A percentile compares a stretch with the other conserved stretches of the same genome.
phyloP scores from a whole-genome alignment of 306 rosid genomes.

The Rosa rugosa region DNA sequence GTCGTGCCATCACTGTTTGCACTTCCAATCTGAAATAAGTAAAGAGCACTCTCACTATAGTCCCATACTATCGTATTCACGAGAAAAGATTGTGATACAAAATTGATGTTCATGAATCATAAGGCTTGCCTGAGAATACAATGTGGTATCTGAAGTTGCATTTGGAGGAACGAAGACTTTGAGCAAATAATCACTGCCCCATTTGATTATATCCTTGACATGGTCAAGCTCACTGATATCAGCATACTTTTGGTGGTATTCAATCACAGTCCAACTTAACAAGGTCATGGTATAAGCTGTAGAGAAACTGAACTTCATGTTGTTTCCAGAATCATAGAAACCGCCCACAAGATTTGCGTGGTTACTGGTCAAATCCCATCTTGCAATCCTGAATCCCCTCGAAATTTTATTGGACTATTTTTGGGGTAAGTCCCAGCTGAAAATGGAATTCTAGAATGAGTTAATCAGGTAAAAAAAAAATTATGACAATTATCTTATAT shows the following conservation, averaged over 20 bases:
- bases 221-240: slow-evolving; percentile 74
- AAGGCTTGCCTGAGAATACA: slow-evolving; percentile 69
- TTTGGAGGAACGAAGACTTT: slow-evolving; percentile 48
- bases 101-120: not conserved
- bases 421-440: slow-evolving; percentile 72
- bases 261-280: slow-evolving; percentile 80
- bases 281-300: slow-evolving; percentile 78
- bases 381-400: slow-evolving; percentile 67
- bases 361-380: slow-evolving; percentile 48
- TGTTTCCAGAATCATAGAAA: slow-evolving; percentile 88
- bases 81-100: slow-evolving; percentile 1
- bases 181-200: slow-evolving; percentile 83
- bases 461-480: not conserved
- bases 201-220: slow-evolving; percentile 70
- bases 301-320: slow-evolving; percentile 74
- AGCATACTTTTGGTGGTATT: slow-evolving; percentile 66
- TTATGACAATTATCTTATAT: not conserved
- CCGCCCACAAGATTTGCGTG: slow-evolving; percentile 61
- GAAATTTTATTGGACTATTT: slow-evolving; percentile 57
- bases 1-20: slow-evolving; percentile 32
- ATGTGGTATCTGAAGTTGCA: slow-evolving; percentile 38
- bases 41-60: not conserved
- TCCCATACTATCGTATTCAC: not conserved
- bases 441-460: not conserved
- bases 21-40: slow-evolving; percentile 58